Conservation (phyloP, 2,329 filamentous ascomycete genomes). For the Ophiostoma ulmi region DNA sequence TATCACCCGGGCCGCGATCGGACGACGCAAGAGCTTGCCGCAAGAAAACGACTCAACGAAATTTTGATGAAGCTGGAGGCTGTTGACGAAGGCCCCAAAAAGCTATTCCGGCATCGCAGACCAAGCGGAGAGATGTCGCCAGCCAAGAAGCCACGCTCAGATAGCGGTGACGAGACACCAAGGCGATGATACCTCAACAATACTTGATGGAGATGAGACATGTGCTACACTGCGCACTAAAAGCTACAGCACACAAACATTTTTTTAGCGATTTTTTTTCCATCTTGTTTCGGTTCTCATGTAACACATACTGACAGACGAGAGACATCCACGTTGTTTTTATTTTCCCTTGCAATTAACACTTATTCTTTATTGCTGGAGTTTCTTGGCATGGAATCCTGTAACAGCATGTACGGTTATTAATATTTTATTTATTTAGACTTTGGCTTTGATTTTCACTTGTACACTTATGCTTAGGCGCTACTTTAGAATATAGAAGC, state of each 20-base stretch:
- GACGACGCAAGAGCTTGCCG: slow-evolving; percentile 48
- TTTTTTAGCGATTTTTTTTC: background rate
- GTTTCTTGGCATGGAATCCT: background rate
- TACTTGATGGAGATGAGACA: background rate
- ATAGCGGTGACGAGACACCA: slow-evolving; percentile 22
- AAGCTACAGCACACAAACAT: background rate
- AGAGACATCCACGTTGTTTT: background rate
- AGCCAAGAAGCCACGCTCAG: slow-evolving; percentile 41
- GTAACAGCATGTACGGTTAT: background rate
- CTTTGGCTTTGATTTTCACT: background rate
- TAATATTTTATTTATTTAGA: background rate
- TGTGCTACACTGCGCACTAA: background rate
- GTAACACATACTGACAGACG: background rate
- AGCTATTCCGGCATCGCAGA: slow-evolving; percentile 35
- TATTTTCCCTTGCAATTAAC: background rate
- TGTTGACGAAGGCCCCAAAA: slow-evolving; percentile 30
- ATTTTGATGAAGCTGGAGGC: slow-evolving; percentile 44
- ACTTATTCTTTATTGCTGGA: background rate
- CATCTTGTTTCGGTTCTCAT: background rate
- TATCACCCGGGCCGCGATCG: slow-evolving; percentile 48
- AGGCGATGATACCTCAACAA: background rate
- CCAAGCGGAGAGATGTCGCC: slow-evolving; percentile 41
- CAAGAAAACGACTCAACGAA: slow-evolving; percentile 46
- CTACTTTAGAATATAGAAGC: background rate
- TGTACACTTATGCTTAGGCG: background rate